Conservation (phyloP, 2,329 filamentous ascomycete genomes). For the Oidium heveae region DNA sequence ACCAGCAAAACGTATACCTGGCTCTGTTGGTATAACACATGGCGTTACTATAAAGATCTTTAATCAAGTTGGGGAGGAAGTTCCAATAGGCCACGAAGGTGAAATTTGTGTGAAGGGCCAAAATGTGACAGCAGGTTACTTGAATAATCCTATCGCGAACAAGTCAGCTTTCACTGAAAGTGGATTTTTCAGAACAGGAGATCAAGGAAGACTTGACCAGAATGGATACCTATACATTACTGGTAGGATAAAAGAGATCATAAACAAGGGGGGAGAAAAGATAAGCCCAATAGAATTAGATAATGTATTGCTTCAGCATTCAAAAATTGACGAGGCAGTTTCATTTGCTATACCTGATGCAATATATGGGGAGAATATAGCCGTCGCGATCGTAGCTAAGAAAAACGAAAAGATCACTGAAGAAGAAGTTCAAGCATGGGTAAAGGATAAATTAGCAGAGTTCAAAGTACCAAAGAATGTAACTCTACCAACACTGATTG, state of each 20-base stretch:
- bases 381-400: slow-evolving; percentile 51
- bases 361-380: slow-evolving; percentile 63
- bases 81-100: slow-evolving; percentile 43
- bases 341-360: slow-evolving; percentile 66
- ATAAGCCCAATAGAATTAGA: slow-evolving; percentile 74
- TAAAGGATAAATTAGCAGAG: slow-evolving; percentile 45
- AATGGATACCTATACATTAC: slow-evolving; percentile 72
- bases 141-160: slow-evolving; percentile 63
- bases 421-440: slow-evolving; percentile 40
- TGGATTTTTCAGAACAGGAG: slow-evolving; percentile 74
- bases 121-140: slow-evolving; percentile 65
- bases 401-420: slow-evolving; percentile 28
- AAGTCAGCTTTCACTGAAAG: slow-evolving; percentile 42
- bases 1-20: slow-evolving; percentile 47
- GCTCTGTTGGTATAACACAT: slow-evolving; percentile 60
- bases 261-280: slow-evolving; percentile 78
- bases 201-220: slow-evolving; percentile 57
- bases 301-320: slow-evolving; percentile 53
- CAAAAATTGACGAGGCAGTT: slow-evolving; percentile 51
- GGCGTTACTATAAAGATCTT: slow-evolving; percentile 64
- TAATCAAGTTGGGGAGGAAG: slow-evolving; percentile 39
- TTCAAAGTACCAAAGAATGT: slow-evolving; percentile 75
- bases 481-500: slow-evolving; percentile 8
- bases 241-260: slow-evolving; percentile 79
- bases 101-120: slow-evolving; percentile 65